Percentiles rank a stretch among this genome's conserved stretches.
These are phyloP conservation scores for Elaphomyces granulatus DNA, from an alignment of 495 filamentous ascomycete species.

Conservation along the genomic window DNA sequence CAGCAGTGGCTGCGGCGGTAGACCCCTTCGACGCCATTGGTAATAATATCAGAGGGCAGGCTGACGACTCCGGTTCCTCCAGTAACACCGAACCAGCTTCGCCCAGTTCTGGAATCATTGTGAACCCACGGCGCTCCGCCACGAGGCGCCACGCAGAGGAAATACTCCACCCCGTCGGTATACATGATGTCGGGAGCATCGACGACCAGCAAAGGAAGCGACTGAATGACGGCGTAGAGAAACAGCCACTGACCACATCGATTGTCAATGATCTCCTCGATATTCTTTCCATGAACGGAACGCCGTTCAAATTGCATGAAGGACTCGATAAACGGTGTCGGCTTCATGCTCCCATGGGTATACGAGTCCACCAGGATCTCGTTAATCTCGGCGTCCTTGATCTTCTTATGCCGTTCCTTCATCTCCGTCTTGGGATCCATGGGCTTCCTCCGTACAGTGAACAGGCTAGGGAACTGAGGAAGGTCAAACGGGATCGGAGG, in stretches of 20 bases:
- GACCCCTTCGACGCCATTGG: slow-evolving; percentile 78
- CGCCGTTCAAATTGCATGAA: slow-evolving; percentile 77
- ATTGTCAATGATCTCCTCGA: slow-evolving; percentile 61
- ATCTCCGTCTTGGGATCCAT: slow-evolving; percentile 55
- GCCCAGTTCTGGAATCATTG: slow-evolving; percentile 47
- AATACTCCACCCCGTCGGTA: slow-evolving; percentile 81
- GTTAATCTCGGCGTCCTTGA: slow-evolving; percentile 66
- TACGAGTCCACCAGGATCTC: slow-evolving; percentile 59
- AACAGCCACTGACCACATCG: slow-evolving; percentile 89
- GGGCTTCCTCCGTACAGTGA: slow-evolving; percentile 42
- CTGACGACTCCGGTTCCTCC: slow-evolving; percentile 56
- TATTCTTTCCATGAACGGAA: slow-evolving; percentile 51
- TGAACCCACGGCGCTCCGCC: slow-evolving; percentile 76
- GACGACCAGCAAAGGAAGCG: slow-evolving; percentile 75
- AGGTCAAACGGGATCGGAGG: slow-evolving; percentile 88
- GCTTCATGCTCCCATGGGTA: slow-evolving; percentile 52
- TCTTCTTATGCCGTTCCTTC: slow-evolving; percentile 47
- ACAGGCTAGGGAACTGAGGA: slow-evolving; percentile 58
- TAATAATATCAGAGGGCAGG: slow-evolving; percentile 67
- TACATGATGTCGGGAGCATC: slow-evolving; percentile 70
- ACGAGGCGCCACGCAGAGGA: slow-evolving; percentile 81
- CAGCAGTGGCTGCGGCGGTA: slow-evolving; percentile 91
- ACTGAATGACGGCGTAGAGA: slow-evolving; percentile 80
- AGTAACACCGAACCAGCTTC: slow-evolving; percentile 69
- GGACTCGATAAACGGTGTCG: slow-evolving; percentile 55